Conservation (phyloP, 1,284 basidiomycete species). For the Veloporphyrellus conicus region DNA sequence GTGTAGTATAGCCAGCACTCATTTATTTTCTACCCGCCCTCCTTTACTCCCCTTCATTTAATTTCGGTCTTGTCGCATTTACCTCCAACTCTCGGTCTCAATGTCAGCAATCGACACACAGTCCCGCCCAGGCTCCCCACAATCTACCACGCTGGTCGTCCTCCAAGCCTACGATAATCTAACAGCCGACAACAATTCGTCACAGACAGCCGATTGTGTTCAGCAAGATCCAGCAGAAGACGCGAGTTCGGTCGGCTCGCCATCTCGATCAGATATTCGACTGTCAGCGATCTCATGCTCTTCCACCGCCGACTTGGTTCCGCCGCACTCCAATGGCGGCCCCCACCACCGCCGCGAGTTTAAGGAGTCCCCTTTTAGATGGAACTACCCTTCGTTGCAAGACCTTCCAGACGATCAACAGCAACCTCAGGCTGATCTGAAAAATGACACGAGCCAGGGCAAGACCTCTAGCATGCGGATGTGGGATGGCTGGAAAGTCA, state of each 20-base stretch:
- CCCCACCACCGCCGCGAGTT: conserved; percentile 19
- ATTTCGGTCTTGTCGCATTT: conserved; percentile 5
- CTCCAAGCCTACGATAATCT: conserved; percentile 26
- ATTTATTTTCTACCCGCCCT: conserved; percentile 21
- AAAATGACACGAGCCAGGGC: neutral
- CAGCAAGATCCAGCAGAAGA: conserved; percentile 7
- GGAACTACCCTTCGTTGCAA: conserved; percentile 28
- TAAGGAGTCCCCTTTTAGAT: conserved; percentile 31
- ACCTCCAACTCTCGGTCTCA: neutral
- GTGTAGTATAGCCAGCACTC: neutral
- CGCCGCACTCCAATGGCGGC: conserved; percentile 12
- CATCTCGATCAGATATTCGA: conserved; percentile 21
- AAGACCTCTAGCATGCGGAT: conserved; percentile 16
- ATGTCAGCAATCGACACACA: conserved; percentile 15
- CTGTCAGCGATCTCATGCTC: conserved; percentile 26
- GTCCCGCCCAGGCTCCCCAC: conserved; percentile 18
- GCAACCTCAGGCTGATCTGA: conserved; percentile 1
- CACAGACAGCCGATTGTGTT: neutral
- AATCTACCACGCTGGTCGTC: conserved; percentile 32
- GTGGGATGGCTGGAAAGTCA: conserved; percentile 51
- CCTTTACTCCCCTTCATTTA: conserved; percentile 2
- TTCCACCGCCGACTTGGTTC: conserved; percentile 25
- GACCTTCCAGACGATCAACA: conserved; percentile 16
- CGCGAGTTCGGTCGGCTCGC: conserved; percentile 12
- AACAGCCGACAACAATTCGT: neutral